Base-by-base conservation (phyloP, 2,329 filamentous ascomycete genomes). In the Arthrobotrys musiformis region DNA sequence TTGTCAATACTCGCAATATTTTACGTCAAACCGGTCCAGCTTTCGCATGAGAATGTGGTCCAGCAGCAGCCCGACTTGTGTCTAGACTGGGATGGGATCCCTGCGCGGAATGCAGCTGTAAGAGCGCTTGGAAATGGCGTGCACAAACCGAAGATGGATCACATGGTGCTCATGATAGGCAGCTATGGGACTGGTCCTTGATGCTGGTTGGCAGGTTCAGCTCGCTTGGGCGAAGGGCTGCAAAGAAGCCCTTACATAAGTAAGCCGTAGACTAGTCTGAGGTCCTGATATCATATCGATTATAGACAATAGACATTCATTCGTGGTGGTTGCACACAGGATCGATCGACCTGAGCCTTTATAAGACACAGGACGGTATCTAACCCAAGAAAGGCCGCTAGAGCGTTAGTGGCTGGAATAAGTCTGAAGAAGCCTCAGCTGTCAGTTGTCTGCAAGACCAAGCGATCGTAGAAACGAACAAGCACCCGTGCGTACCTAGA, bases 1-100 rank as follows among this genome's bases (percentile, higher is more conserved):
- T 58, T 58, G 54, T 58, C 17, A 22, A 58, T 24, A 58, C 17
- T 58, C 30, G 54, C 54, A 58, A 58, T 33, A 58, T 58, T 58
- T 28, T 33, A 40, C n/a, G 54, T 24, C 19, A 40, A 26, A 58
- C 9, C 24, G 33, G 30, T 35, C 52, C 52, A 50, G 26, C 24
- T 2, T 24, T 48, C n/a, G 19, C n/a, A 58, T 54, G 11, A 9
- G 28, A n/a, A 19, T 8, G 13, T 40, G 40, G 40, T 42, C n/a
- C 7, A 42, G 1, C 40, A 17, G n/a, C n/a, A n/a, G n/a, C 40
- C 40, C n/a, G 6, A 17, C 40, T 7, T 42, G n/a, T 19, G 40
- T 42, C n/a, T 19, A 19, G 40, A 19, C 40, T 42, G 8, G 40
- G n/a, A 7, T 19, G 40, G 50, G 15, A 54, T 54, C 30, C 48